Base-by-base conservation (phyloP, 2,329 filamentous ascomycete species). In the Metarhizium rileyi region DNA sequence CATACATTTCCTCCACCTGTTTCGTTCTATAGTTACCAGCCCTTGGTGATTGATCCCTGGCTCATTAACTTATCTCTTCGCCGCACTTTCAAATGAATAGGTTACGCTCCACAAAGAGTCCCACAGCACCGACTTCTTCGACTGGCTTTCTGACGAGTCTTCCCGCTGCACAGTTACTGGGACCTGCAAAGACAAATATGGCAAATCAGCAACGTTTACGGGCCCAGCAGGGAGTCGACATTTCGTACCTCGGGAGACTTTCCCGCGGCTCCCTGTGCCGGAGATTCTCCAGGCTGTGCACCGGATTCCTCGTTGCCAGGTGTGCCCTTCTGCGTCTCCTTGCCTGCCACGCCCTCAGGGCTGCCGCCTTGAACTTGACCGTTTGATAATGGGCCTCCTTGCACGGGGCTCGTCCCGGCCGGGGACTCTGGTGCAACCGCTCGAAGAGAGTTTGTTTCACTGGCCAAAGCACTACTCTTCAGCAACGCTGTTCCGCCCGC, bases 41-140 rank as follows among this genome's bases (percentile, higher is more conserved):
- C 20, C 47, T 22, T 44, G 9, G 5, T 14, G 5, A 33, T 22
- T 12, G 20, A 40, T 23, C 33, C 40, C 8, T 22, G n/a, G n/a
- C 40, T 44, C 46, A n/a, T 53, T 57, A 62, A 53, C 55, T 61
- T 57, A 62, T 53, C 55, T 61, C 55, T 56, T 63, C n/a, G 50
- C 48, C 2, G 59, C 56, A 40, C 70, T 74, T 55, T 77, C 77
- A 46, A 77, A 74, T 53, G 69, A 79, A 43, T 81, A 70, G 57
- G 83, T 79, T 25, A 82, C 60, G 53, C 71, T 79, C 80, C 80
- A 83, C 16, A 84, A 63, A 12, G 76, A 73, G 55, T 82, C 79
- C 78, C 79, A 84, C 9, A 83, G 71, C 4, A 81, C 67, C 26
- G 75, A 79, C 57, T 66, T 75, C 63, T 71, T 77, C n/a, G 62